These are phyloP conservation scores for Eimeria necatrix DNA, from an alignment of 169 alveolate genomes.

Conservation along the genomic window DNA sequence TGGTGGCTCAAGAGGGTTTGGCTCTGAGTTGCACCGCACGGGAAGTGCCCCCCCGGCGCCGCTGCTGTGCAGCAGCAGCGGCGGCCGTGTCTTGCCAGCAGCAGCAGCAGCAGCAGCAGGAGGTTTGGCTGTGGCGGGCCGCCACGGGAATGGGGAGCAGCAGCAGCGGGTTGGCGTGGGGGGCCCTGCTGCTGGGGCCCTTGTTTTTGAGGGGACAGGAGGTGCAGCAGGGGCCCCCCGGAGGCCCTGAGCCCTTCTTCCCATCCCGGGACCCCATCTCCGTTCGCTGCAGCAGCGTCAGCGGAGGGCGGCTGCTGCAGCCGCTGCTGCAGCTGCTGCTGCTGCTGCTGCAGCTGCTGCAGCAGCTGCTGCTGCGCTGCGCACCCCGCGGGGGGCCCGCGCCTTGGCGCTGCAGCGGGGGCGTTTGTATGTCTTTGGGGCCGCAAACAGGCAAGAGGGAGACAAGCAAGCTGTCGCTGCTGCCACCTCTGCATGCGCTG, in stretches of 20 bases:
- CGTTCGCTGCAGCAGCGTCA: background rate
- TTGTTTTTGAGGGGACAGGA: constrained; percentile 51
- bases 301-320: constrained; percentile 35
- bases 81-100: constrained; percentile 43
- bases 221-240: constrained; percentile 63
- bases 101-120: background rate
- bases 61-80: constrained; percentile 56
- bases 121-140: background rate
- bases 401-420: too few relatives aligned
- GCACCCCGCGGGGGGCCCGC: background rate
- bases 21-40: constrained; percentile 41
- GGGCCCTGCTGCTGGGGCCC: constrained; percentile 48
- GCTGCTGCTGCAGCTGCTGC: background rate
- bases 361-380: background rate
- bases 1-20: constrained; percentile 36
- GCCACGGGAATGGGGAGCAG: constrained; percentile 47
- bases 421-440: constrained; percentile 4
- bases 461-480: background rate
- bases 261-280: constrained; percentile 5
- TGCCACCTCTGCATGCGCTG: too few relatives aligned
- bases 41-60: constrained; percentile 61
- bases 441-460: constrained; percentile 8
- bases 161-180: constrained; percentile 38
- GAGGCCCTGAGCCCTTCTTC: background rate
- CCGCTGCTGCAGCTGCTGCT: background rate